Conservation (phyloP, 1,284 basidiomycete genomes). For the Cutaneotrichosporon spelunceum region DNA sequence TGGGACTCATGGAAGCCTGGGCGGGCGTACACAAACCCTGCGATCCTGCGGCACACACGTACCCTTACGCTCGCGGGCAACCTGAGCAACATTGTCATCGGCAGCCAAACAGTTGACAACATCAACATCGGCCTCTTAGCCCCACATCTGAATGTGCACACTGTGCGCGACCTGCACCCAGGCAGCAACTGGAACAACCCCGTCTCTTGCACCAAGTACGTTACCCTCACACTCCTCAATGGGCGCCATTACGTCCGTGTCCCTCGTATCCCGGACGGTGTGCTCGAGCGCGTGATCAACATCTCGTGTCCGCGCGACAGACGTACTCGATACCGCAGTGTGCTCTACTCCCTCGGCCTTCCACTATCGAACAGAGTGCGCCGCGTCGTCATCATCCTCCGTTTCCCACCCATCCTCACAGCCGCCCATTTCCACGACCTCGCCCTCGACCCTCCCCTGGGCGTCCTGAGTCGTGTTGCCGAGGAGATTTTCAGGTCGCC, state of each 20-base stretch:
- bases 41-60: constrained; percentile 1
- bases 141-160: not conserved
- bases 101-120: not conserved
- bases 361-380: not conserved
- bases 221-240: constrained; percentile 3
- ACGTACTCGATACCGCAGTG: not conserved
- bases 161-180: not conserved
- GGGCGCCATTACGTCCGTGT: not conserved
- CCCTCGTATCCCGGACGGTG: not conserved
- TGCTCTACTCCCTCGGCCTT: not conserved
- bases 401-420: not conserved
- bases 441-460: not conserved
- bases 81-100: not conserved
- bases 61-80: not conserved
- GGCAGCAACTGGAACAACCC: constrained; percentile 1
- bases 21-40: not conserved
- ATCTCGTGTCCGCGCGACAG: constrained; percentile 2
- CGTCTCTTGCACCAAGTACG: constrained; percentile 5
- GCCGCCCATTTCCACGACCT: not conserved
- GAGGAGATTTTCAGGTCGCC: not conserved
- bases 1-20: not conserved
- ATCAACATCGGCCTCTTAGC: not conserved
- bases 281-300: not conserved
- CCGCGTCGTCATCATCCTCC: not conserved
- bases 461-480: not conserved